These are phyloP conservation scores for Trypanosoma brucei DNA, from an alignment of 208 protist genomes.

Conservation along the genomic window DNA sequence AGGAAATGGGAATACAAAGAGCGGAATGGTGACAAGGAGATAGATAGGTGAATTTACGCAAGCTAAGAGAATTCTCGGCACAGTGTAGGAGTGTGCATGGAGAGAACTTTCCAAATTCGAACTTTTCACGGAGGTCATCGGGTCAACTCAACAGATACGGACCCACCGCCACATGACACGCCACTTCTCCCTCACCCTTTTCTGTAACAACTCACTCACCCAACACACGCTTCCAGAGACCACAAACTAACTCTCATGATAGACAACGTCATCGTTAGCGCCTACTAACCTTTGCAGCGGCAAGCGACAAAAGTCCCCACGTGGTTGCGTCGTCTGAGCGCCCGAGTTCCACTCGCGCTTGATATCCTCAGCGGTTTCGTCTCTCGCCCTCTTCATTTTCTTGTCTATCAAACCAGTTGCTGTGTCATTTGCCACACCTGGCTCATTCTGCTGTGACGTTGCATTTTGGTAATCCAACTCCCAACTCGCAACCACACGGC, in stretches of 20 bases:
- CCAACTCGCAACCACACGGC: constrained; percentile 78
- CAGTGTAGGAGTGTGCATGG: no score
- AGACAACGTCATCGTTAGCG: constrained; percentile 75
- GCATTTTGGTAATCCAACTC: constrained; percentile 56
- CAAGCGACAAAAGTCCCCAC: background rate
- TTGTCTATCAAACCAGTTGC: constrained; percentile 18
- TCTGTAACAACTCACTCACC: no score
- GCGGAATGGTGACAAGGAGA: no score
- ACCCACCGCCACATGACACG: no score
- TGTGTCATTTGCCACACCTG: constrained; percentile 19
- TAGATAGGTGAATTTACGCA: no score
- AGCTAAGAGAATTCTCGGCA: no score
- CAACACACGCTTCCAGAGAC: background rate
- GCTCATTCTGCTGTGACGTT: constrained; percentile 26
- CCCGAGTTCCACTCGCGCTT: constrained; percentile 55
- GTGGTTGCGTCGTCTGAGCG: background rate
- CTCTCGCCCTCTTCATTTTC: constrained; percentile 22
- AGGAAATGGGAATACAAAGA: no score
- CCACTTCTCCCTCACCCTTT: no score
- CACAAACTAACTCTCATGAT: constrained; percentile 63
- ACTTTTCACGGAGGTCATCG: no score
- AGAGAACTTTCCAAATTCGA: no score
- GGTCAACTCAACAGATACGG: no score
- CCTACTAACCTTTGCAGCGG: constrained; percentile 56
- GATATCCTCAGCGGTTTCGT: constrained; percentile 35